Evolutionary conservation across 2,329 filamentous ascomycete genomes (phyloP).

Genomic region (Aspergillus hiratsukae): DNA sequence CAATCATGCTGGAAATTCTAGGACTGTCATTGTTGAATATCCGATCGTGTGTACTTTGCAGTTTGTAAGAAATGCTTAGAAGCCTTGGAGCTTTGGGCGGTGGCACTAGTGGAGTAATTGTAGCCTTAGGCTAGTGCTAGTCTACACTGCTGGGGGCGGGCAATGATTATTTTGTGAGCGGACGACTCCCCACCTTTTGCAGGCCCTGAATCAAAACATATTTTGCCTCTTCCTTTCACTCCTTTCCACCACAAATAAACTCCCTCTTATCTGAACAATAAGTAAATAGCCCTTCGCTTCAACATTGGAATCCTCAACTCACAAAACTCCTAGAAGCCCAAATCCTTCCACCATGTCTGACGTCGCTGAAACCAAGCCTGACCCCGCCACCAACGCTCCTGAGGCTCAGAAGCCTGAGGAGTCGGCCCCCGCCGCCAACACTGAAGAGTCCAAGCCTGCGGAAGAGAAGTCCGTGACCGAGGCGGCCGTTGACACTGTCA

Average conservation of each 20-base stretch:
- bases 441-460: conserved; percentile 28
- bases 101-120: conserved; percentile 13
- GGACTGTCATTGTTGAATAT: neutral
- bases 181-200: conserved; percentile 20
- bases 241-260: neutral
- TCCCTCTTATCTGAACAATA: neutral
- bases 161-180: conserved; percentile 4
- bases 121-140: conserved; percentile 13
- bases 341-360: conserved; percentile 37
- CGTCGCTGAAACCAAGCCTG: conserved; percentile 39
- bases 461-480: conserved; percentile 28
- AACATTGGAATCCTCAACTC: conserved; percentile 1
- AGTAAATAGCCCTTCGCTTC: neutral
- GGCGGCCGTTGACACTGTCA: conserved; percentile 32
- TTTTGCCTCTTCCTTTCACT: neutral
- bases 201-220: neutral
- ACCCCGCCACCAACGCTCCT: conserved; percentile 39
- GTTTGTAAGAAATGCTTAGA: neutral
- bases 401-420: conserved; percentile 31
- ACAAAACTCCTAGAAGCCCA: conserved; percentile 8
- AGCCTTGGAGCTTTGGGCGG: conserved; percentile 4
- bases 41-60: neutral
- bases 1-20: neutral
- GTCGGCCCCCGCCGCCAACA: conserved; percentile 28
- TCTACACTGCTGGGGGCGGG: conserved; percentile 4